Evolutionary conservation across 495 filamentous ascomycete genomes (phyloP).

Genomic region (Tetracladium setigerum): DNA sequence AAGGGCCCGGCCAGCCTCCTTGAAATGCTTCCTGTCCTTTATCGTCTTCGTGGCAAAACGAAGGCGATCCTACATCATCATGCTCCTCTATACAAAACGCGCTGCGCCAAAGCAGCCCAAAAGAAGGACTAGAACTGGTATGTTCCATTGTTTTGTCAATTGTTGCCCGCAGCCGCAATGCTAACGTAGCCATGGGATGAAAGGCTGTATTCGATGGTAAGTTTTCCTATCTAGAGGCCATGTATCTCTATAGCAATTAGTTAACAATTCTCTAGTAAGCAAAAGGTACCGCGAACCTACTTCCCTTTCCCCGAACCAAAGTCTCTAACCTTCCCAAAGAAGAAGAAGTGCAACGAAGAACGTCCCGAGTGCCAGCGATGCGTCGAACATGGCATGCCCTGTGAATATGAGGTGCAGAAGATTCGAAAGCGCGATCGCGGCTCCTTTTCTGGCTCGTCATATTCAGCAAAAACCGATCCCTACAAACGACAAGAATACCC

Average conservation of each 20-base stretch:
- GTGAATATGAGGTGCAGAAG: slow-evolving; percentile 48
- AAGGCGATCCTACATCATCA: slow-evolving; percentile 16
- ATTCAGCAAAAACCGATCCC: slow-evolving; percentile 6
- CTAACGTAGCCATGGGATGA: background rate
- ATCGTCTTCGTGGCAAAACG: background rate
- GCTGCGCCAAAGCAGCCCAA: slow-evolving; percentile 54
- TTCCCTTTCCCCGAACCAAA: background rate
- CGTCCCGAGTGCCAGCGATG: slow-evolving; percentile 52
- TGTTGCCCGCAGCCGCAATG: background rate
- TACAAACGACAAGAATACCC: slow-evolving; percentile 21
- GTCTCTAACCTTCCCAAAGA: slow-evolving; percentile 28
- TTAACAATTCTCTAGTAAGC: slow-evolving; percentile 31
- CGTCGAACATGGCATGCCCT: slow-evolving; percentile 41
- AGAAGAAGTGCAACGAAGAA: slow-evolving; percentile 60
- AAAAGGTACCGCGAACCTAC: slow-evolving; percentile 30
- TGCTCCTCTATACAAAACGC: slow-evolving; percentile 51
- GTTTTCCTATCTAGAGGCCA: slow-evolving; percentile 14
- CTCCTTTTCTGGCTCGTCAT: slow-evolving; percentile 12
- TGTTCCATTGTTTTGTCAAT: background rate
- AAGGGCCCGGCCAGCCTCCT: too few relatives aligned
- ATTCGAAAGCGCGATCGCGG: slow-evolving; percentile 43
- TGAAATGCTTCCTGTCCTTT: too few relatives aligned
- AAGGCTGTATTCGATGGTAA: slow-evolving; percentile 54
- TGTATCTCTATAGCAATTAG: background rate
- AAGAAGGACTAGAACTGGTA: slow-evolving; percentile 53